Evolutionary conservation across 2,329 filamentous ascomycete genomes (phyloP).

Genomic region (Hyphodiscus sp.): DNA sequence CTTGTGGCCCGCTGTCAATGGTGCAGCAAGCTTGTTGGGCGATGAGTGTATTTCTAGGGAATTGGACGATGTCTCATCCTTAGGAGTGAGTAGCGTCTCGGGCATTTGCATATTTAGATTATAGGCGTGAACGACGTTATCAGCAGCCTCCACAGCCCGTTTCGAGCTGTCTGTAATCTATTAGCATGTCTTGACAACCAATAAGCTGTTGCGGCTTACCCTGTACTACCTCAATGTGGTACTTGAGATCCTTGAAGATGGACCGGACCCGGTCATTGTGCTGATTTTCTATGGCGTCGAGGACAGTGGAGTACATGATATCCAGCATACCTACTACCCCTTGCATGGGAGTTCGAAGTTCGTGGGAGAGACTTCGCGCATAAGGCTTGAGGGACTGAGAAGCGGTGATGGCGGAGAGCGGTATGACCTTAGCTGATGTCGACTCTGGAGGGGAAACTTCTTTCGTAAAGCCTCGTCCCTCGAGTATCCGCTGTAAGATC

Average conservation of each 20-base stretch:
- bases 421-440: constrained; percentile 38
- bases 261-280: constrained; percentile 42
- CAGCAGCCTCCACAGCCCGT: constrained; percentile 65
- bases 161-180: constrained; percentile 54
- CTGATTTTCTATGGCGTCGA: constrained; percentile 55
- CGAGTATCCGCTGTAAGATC: constrained; percentile 50
- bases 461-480: constrained; percentile 41
- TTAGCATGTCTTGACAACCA: constrained; percentile 2
- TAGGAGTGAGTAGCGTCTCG: constrained; percentile 43
- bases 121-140: constrained; percentile 70
- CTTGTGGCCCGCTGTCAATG: constrained; percentile 15
- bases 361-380: constrained; percentile 65
- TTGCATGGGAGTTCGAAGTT: constrained; percentile 68
- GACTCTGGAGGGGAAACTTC: constrained; percentile 25
- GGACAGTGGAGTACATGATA: constrained; percentile 67
- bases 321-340: constrained; percentile 71
- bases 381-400: constrained; percentile 64
- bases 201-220: constrained; percentile 33
- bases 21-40: neutral
- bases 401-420: constrained; percentile 48
- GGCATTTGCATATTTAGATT: constrained; percentile 70
- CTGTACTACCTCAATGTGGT: constrained; percentile 66
- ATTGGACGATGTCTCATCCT: constrained; percentile 6
- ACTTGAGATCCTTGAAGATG: constrained; percentile 56
- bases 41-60: neutral